Base-by-base conservation (phyloP, 169 alveolate species). In the Plasmodium gaboni region DNA sequence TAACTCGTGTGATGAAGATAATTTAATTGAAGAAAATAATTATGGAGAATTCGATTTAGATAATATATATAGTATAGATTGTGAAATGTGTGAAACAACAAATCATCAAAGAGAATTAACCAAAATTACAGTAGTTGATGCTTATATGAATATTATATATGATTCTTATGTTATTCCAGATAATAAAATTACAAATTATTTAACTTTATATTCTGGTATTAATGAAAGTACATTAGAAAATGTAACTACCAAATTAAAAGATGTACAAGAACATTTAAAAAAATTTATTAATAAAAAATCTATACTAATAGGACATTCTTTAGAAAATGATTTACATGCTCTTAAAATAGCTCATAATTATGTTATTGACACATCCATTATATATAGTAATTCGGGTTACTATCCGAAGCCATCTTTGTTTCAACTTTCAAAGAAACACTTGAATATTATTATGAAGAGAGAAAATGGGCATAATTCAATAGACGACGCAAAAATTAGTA, bases 191-290 rank as follows among this genome's bases (percentile, higher is more conserved):
- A 72, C 91, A 48, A 46, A 92, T 50, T 92, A 92, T 87, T 89
- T 92, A 63, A 92, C 95, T 1, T 51, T 42, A 26, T 92, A 92
- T 68, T 92, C 95, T 17, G 95, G 95, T 9, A 92, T 92, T 38
- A 92, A 88, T 55, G 92, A 59, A 76, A 69, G 83, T n/a, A 64
- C 88, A 7, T 55, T 92, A 6, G 69, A 68, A 38, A 80, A 71
- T 59, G 95, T 92, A 17, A 38, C 68, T 17, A 69, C 92, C 1
- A 70, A 89, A 17, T 70, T 92, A 46, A 65, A 67, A 50, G 93
- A 92, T 68, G 88, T 92, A n/a, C 86, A 88, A 50, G 72, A 59
- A 24, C 13, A 70, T 51, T 72, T 92, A 44, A 80, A 70, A 57
- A 85, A 85, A n/a, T 9, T 92, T 26, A 19, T 92, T 7, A 89